Percentiles rank a stretch among this genome's conserved stretches.
Conservation (phyloP, 176 grass and related monocot genomes). For the barley (Hordeum vulgare) region DNA sequence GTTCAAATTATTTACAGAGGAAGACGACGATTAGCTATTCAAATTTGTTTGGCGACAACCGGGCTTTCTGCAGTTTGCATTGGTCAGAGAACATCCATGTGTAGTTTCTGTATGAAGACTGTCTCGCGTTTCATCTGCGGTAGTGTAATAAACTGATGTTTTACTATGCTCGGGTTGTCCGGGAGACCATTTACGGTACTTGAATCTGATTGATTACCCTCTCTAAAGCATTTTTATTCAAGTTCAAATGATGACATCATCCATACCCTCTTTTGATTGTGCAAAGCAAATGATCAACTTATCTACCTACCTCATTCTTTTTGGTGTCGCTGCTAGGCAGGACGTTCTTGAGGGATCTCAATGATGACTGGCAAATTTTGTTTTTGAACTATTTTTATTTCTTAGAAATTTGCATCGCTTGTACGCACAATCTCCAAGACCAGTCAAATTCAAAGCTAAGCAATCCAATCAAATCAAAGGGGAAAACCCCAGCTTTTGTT, state of each 20-base stretch:
- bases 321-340: not conserved
- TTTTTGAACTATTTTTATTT: not conserved
- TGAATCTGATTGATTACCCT: conserved; percentile 2
- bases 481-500: not conserved
- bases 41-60: conserved; percentile 22
- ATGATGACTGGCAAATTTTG: not conserved
- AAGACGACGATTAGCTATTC: conserved; percentile 40
- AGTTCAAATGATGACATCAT: not conserved
- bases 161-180: conserved; percentile 4
- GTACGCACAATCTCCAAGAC: not conserved
- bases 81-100: not conserved
- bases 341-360: not conserved
- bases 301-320: no score
- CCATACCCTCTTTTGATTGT: not conserved
- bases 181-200: not conserved
- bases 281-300: no score
- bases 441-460: not conserved
- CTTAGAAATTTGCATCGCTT: not conserved
- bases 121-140: conserved; percentile 4
- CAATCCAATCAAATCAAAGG: conserved; percentile 14
- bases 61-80: conserved; percentile 23
- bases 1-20: conserved; percentile 28
- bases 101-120: conserved; percentile 4
- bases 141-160: conserved; percentile 43
- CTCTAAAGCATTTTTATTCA: not conserved